Evolutionary conservation across 2,329 filamentous ascomycete species (phyloP), one percentile per base, ranked within the genome.

Genomic region (Chrysosporium queenslandicum): DNA sequence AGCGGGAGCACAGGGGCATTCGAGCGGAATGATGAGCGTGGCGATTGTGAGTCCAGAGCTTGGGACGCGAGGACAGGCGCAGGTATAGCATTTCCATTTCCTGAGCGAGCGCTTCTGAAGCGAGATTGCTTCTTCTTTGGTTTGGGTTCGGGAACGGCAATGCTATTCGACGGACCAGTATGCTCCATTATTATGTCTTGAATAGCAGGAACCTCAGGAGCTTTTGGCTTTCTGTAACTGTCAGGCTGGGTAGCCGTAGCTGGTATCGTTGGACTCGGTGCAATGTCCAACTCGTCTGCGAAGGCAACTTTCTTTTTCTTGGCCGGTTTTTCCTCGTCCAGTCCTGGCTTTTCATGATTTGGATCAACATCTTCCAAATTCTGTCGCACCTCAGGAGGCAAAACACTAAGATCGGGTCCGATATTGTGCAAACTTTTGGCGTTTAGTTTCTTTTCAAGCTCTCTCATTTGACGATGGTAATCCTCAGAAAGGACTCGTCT

Each of bases 381-480:
- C 37, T 63, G 50, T 42, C 61, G 58, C 21, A 68, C 53, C 36
- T 67, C 64, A 16, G 59, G 58, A 6, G 69, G 66, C 16, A 71
- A 62, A n/a, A 59, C 56, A 23, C 56, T 51, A 7, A 63, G 57
- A 43, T 73, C 66, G 55, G 78, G 80, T 50, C 76, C 80, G 43
- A 83, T 62, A 62, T 78, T 83, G 63, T 75, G 75, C 60, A 82
- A 68, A 56, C 74, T 73, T 56, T 71, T 73, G 54, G 65, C 78
- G 57, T 83, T 78, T 0, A 96, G 76, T 57, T 82, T 84, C 63
- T 83, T 76, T 67, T 96, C 86, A 3, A 98, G 74, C 58, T 90
- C 86, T 41, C 85, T 77, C 92, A 98, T 97, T 59, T 87, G 79
- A 59, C 79, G 76, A 29, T 82, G 80, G 62, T 94, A 94, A 12